Percentiles rank a stretch among this genome's conserved stretches.
These are phyloP conservation scores for Colletotrichum aenigma DNA, from an alignment of 2,329 filamentous ascomycete genomes.

Conservation along the genomic window DNA sequence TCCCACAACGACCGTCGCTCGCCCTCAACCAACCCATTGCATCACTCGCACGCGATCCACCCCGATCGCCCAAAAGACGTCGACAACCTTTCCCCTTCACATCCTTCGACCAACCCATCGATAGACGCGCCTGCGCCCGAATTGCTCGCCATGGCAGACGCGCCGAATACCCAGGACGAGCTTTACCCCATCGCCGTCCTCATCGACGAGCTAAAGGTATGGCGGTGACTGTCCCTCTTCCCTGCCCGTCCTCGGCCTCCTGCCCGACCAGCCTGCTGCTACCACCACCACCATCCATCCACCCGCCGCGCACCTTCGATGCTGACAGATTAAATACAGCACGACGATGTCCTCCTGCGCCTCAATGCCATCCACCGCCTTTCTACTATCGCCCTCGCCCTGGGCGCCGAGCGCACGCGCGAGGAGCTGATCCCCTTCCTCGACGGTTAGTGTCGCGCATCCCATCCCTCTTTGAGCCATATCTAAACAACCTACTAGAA, in stretches of 20 bases:
- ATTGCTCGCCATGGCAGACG: slow-evolving; percentile 79
- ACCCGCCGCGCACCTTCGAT: slow-evolving; percentile 19
- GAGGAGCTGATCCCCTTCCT: slow-evolving; percentile 99
- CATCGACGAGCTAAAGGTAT: slow-evolving; percentile 99
- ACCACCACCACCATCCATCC: slow-evolving; percentile 18
- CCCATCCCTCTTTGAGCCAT: slow-evolving; percentile 5
- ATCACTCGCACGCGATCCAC: slow-evolving; percentile 33
- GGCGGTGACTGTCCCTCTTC: slow-evolving; percentile 23
- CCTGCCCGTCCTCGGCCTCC: background rate
- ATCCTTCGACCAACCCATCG: slow-evolving; percentile 5
- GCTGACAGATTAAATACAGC: slow-evolving; percentile 58
- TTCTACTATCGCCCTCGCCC: slow-evolving; percentile 94
- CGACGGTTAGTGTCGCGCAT: slow-evolving; percentile 73
- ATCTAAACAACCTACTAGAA: slow-evolving; percentile 60
- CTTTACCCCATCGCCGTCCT: slow-evolving; percentile 99
- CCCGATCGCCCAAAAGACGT: slow-evolving; percentile 23
- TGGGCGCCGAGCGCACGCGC: slow-evolving; percentile 94
- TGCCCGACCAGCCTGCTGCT: background rate
- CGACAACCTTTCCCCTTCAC: slow-evolving; percentile 3
- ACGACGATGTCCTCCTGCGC: slow-evolving; percentile 97
- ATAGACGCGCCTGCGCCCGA: slow-evolving; percentile 34
- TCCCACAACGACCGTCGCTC: slow-evolving; percentile 21
- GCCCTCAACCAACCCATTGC: slow-evolving; percentile 27
- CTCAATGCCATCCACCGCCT: slow-evolving; percentile 98
- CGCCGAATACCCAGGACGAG: slow-evolving; percentile 92